Percentiles rank a stretch among this genome's conserved stretches.
Conservation (phyloP, 495 filamentous ascomycete genomes). For the Massariosphaeria phaeospora region DNA sequence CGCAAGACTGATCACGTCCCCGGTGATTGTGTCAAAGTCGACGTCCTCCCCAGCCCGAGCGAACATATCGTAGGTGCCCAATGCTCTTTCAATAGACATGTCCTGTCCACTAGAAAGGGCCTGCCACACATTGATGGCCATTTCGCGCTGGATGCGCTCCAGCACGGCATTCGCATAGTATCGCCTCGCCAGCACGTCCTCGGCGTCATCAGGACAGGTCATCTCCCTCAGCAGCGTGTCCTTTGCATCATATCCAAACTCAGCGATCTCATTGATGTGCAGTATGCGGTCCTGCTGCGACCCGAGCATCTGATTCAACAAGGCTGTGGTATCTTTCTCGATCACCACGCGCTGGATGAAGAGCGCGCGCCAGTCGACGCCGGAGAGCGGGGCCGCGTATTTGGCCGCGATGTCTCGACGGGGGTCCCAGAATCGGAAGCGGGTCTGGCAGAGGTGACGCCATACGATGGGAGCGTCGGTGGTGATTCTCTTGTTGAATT, state of each 20-base stretch:
- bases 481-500: constrained; percentile 59
- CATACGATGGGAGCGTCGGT: constrained; percentile 68
- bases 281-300: constrained; percentile 63
- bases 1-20: constrained; percentile 60
- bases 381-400: constrained; percentile 46
- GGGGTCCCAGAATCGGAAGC: constrained; percentile 69
- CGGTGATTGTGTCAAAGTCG: constrained; percentile 67
- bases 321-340: constrained; percentile 51
- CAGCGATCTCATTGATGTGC: constrained; percentile 62
- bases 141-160: constrained; percentile 71
- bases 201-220: constrained; percentile 50
- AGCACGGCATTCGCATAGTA: constrained; percentile 71
- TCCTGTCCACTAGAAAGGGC: constrained; percentile 49
- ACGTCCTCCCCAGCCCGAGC: constrained; percentile 63
- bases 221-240: constrained; percentile 70
- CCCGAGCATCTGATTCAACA: constrained; percentile 66
- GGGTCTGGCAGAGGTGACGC: constrained; percentile 63
- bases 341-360: constrained; percentile 56
- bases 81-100: constrained; percentile 63
- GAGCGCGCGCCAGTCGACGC: constrained; percentile 70
- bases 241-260: constrained; percentile 79
- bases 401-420: constrained; percentile 60
- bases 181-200: constrained; percentile 80
- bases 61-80: constrained; percentile 85
- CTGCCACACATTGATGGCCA: constrained; percentile 72